Conservation (phyloP, 495 filamentous ascomycete genomes). For the Hyaloscypha bicolor region DNA sequence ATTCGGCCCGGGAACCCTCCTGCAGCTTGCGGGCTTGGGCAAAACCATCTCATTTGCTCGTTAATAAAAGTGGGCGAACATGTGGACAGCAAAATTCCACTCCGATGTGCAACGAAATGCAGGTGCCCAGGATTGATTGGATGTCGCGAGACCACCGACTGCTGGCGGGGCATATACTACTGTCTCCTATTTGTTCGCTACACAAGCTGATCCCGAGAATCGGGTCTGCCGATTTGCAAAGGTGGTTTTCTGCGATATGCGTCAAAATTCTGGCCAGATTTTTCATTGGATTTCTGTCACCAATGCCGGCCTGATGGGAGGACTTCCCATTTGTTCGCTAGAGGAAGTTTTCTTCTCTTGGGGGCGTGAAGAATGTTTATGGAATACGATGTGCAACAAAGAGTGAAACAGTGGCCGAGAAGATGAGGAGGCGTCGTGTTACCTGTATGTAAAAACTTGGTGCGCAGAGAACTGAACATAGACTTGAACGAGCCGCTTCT, state of each 20-base stretch:
- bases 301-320: neutral
- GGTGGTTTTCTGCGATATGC: neutral
- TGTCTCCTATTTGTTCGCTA: neutral
- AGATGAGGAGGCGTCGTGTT: neutral
- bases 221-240: neutral
- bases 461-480: no score
- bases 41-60: neutral
- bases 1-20: neutral
- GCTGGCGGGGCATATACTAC: neutral
- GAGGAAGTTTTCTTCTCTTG: neutral
- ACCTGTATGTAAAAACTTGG: no score
- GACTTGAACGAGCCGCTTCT: no score
- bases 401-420: neutral
- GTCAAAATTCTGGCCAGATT: neutral
- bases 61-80: neutral
- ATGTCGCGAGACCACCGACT: neutral
- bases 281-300: neutral
- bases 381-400: slow-evolving; percentile 1
- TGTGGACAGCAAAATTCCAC: neutral
- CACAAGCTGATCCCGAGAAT: neutral
- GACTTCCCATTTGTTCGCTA: slow-evolving; percentile 1
- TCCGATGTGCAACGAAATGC: slow-evolving; percentile 1
- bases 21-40: neutral
- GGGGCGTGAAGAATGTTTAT: neutral
- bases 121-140: neutral